Conservation (phyloP, 169 alveolate species). For the Babesia sp. region DNA sequence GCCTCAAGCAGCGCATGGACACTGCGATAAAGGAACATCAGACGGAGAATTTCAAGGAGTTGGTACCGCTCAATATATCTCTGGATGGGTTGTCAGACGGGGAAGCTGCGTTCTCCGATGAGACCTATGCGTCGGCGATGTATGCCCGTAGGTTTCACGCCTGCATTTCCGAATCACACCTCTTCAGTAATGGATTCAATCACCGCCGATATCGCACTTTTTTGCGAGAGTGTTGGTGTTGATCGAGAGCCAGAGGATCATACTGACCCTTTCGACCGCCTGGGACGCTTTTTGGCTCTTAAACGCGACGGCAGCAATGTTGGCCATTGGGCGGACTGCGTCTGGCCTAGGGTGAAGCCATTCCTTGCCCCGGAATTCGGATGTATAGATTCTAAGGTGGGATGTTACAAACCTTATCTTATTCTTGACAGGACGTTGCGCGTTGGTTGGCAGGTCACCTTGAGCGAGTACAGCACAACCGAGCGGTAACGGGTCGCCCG, state of each 20-base stretch:
- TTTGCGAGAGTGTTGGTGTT: slow-evolving; percentile 27
- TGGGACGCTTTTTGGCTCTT: slow-evolving; percentile 26
- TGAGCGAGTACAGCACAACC: slow-evolving; percentile 45
- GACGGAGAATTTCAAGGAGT: slow-evolving; percentile 7
- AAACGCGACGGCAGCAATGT: slow-evolving; percentile 56
- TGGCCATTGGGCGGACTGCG: slow-evolving; percentile 34
- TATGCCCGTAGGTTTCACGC: slow-evolving; percentile 29
- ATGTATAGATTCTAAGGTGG: not conserved
- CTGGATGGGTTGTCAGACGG: not conserved
- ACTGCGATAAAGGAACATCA: slow-evolving; percentile 4
- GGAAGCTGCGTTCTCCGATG: slow-evolving; percentile 48
- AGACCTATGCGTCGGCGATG: slow-evolving; percentile 46
- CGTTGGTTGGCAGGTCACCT: slow-evolving; percentile 43
- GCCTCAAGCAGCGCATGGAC: slow-evolving; percentile 46
- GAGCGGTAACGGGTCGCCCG: slow-evolving; percentile 2
- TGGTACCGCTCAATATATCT: slow-evolving; percentile 21
- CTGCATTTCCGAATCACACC: not conserved
- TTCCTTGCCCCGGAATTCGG: slow-evolving; percentile 37
- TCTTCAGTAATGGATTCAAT: slow-evolving; percentile 50
- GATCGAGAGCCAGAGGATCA: not conserved
- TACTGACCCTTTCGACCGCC: not conserved
- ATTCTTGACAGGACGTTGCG: slow-evolving; percentile 22
- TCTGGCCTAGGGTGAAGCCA: slow-evolving; percentile 42
- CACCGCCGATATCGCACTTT: slow-evolving; percentile 21
- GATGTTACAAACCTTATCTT: not conserved